phyloP scores from a whole-genome alignment of 129 eudicot genomes.

The Solidago caesia region DNA sequence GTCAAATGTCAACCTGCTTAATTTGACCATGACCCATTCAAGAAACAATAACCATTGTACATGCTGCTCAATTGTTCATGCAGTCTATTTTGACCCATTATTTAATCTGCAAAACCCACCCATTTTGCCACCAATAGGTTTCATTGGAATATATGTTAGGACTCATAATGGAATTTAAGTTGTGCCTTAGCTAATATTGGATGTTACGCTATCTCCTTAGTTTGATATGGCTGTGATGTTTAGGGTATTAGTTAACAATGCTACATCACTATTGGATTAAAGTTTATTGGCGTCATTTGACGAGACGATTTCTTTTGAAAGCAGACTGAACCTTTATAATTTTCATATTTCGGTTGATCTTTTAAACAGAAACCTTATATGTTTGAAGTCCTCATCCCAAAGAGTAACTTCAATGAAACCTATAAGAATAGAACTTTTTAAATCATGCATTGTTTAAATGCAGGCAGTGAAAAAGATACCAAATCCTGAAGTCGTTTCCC shows the following conservation, averaged over 20 bases:
- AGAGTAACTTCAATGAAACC: neutral
- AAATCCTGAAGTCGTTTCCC: neutral
- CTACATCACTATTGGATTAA: neutral
- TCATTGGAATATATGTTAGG: neutral
- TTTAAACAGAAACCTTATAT: neutral
- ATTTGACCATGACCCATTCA: neutral
- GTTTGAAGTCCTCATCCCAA: neutral
- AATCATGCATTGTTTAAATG: neutral
- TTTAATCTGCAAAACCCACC: neutral
- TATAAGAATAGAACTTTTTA: neutral
- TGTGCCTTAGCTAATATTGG: neutral
- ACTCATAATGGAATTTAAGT: neutral
- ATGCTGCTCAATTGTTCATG: neutral
- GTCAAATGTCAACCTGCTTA: neutral
- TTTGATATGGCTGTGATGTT: neutral
- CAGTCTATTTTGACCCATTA: neutral
- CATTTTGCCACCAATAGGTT: neutral
- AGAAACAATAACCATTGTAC: neutral
- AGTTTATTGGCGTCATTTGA: neutral
- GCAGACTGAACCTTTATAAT: neutral
- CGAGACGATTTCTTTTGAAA: neutral
- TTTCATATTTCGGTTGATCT: neutral
- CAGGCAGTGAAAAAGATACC: neutral
- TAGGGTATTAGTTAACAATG: neutral
- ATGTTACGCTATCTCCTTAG: neutral